phyloP scores from a whole-genome alignment of 345 rosid species.

The Psidium friedrichsthalianum region DNA sequence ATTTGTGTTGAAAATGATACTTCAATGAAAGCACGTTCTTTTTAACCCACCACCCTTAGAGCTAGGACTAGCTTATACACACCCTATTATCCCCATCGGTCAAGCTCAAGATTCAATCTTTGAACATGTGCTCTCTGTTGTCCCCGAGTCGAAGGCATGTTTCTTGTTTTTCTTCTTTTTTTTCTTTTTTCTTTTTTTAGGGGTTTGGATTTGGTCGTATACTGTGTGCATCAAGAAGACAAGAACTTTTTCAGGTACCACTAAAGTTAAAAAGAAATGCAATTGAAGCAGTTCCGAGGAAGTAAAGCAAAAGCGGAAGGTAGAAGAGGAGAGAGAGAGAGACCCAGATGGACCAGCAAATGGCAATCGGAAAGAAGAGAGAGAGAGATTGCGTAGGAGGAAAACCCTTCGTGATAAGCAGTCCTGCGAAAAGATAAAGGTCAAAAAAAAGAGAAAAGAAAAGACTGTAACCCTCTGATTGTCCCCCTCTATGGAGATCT shows the following conservation, averaged over 20 bases:
- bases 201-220: background rate
- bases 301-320: background rate
- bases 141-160: background rate
- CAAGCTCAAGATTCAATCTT: background rate
- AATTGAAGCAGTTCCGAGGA: background rate
- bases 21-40: background rate
- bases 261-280: background rate
- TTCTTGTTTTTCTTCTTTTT: background rate
- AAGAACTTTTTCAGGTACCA: background rate
- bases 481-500: background rate
- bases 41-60: background rate
- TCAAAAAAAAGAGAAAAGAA: background rate
- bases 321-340: background rate
- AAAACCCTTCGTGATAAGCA: background rate
- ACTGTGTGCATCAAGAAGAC: background rate
- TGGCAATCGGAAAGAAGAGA: background rate
- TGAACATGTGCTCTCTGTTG: background rate
- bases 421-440: constrained; percentile 2
- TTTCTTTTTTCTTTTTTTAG: background rate
- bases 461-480: background rate
- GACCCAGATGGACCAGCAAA: background rate
- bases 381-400: background rate
- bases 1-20: background rate
- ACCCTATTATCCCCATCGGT: background rate
- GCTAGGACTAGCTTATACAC: background rate